Evolutionary conservation across 257 asterid genomes (phyloP), one percentile per base, ranked within the genome.

Genomic region (Jacaranda mimosifolia): DNA sequence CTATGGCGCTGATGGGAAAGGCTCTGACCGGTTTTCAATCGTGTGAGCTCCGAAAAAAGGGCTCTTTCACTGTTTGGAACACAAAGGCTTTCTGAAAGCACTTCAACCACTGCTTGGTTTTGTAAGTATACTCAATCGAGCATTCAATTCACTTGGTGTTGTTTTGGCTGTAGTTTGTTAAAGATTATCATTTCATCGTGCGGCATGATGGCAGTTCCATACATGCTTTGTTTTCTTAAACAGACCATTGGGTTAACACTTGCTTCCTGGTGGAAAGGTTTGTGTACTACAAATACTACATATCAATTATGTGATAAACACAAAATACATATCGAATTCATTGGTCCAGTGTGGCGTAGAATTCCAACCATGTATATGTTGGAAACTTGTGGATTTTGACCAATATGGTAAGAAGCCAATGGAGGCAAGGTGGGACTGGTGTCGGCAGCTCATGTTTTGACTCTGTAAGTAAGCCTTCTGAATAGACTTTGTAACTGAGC

Each of bases 1-100:
- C 97, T 55, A 91, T 94, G 97, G 98, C 97, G 4, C 69, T 91
- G 73, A 83, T 94, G 98, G 98, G 93, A 53, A 94, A 87, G 84
- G 90, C 97, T 21, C 77, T 92, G 97, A 76, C 43, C 1, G 90
- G 96, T 42, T 80, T 83, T 46, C 88, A 83, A 52, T 83, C 89
- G 3, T 89, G 92, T 39, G 88, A 89, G 76, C 68, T 86, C 32
- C 79, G 80, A 59, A 89, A 74, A 59, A 85, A 68, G 82, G 97
- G 96, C 7, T 57, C 90, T 57, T 77, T 83, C 71, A 86, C 91
- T 7, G 85, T 88, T 64, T 94, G 98, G 98, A 88, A 88, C 78
- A 83, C 87, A 19, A 83, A 75, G 75, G 71, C 82, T 57, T 79
- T 71, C 71, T 87, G 80, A 80, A 78, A 46, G 55, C 46, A 9